These are phyloP conservation scores for Rhizopus delemar DNA, from an alignment of 371 early-diverging fungal genomes.

Conservation along the genomic window DNA sequence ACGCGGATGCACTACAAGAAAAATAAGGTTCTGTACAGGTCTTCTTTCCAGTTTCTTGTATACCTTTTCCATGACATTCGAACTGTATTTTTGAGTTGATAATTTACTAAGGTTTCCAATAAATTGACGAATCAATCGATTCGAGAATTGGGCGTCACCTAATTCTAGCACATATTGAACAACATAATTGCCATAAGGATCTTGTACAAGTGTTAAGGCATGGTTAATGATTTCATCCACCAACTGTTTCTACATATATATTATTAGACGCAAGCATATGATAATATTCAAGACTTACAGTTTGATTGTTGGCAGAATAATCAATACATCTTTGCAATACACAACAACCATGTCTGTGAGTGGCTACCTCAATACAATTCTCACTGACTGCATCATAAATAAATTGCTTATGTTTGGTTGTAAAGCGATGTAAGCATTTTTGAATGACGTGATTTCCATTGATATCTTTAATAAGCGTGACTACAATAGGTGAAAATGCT, in stretches of 20 bases:
- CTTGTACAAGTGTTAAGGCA: conserved; percentile 81
- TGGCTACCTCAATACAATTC: conserved; percentile 84
- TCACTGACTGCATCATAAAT: conserved; percentile 84
- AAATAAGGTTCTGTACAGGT: neutral
- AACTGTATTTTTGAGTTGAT: conserved; percentile 90
- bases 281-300: conserved; percentile 24
- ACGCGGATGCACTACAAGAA: conserved; percentile 74
- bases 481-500: conserved; percentile 79
- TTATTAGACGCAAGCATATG: neutral
- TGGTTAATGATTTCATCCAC: conserved; percentile 76
- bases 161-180: conserved; percentile 95
- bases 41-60: neutral
- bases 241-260: conserved; percentile 53
- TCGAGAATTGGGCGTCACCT: conserved; percentile 65
- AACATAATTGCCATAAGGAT: conserved; percentile 98
- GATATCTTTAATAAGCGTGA: conserved; percentile 88
- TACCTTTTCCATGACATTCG: conserved; percentile 91
- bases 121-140: conserved; percentile 76
- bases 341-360: conserved; percentile 96
- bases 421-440: conserved; percentile 82
- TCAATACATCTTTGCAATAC: conserved; percentile 97
- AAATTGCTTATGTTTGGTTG: conserved; percentile 78
- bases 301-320: conserved; percentile 73
- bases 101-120: conserved; percentile 71
- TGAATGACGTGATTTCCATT: conserved; percentile 99